These are phyloP conservation scores for Anastatica hierochuntica DNA, from an alignment of 345 rosid species.

Conservation along the genomic window DNA sequence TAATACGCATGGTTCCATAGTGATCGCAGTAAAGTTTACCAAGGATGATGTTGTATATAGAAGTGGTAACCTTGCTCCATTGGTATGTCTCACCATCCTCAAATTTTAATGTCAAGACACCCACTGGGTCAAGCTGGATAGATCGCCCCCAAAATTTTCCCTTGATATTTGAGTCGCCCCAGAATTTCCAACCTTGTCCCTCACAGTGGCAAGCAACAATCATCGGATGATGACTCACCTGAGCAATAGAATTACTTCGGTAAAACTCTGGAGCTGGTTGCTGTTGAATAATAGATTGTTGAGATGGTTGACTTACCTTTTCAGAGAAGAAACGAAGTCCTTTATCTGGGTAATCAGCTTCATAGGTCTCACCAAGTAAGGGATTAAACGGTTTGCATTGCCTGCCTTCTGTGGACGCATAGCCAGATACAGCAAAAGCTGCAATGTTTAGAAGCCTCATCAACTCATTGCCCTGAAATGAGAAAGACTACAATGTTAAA, in stretches of 20 bases:
- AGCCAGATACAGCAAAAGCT: constrained; percentile 98
- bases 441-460: constrained; percentile 91
- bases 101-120: constrained; percentile 71
- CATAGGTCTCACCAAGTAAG: constrained; percentile 95
- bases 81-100: constrained; percentile 86
- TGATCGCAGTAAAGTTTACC: constrained; percentile 97
- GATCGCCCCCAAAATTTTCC: constrained; percentile 99
- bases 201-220: constrained; percentile 97
- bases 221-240: constrained; percentile 99
- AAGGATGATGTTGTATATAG: constrained; percentile 91
- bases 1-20: constrained; percentile 94
- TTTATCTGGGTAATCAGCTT: constrained; percentile 98
- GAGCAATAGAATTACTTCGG: constrained; percentile 26
- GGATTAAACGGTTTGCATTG: constrained; percentile 99
- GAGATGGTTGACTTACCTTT: constrained; percentile 44
- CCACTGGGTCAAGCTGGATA: constrained; percentile 98
- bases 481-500: constrained; percentile 14
- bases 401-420: constrained; percentile 96
- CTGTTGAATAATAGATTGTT: neutral
- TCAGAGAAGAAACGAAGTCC: constrained; percentile 94
- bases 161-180: constrained; percentile 97
- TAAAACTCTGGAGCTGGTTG: neutral
- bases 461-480: constrained; percentile 79
- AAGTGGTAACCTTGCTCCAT: constrained; percentile 99
- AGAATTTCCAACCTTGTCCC: constrained; percentile 98